Evolutionary conservation across 1,284 basidiomycete species (phyloP).

Genomic region (Leccinum fallax): DNA sequence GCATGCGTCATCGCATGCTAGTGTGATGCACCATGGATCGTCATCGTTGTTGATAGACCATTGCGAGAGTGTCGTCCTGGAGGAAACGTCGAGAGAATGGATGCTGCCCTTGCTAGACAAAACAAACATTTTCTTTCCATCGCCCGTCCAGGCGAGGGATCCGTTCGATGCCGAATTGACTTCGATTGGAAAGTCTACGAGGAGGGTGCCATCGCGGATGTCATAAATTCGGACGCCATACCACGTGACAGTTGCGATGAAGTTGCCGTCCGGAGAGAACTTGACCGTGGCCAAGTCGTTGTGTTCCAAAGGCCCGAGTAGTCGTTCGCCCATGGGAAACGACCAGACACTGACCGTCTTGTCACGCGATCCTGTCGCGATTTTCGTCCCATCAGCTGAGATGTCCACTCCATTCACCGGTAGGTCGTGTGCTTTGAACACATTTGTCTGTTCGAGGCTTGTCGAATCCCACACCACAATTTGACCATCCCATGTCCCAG

Average conservation of each 20-base stretch:
- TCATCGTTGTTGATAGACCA: neutral
- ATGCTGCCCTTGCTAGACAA: neutral
- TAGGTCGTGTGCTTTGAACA: neutral
- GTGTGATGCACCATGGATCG: neutral
- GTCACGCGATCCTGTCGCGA: neutral
- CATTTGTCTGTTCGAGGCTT: neutral
- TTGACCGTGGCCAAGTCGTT: neutral
- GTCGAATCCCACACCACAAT: neutral
- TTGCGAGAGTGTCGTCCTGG: neutral
- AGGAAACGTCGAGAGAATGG: neutral
- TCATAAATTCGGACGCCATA: neutral
- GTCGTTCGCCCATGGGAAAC: neutral
- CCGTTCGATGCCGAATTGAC: neutral
- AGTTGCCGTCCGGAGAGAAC: neutral
- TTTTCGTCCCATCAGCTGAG: neutral
- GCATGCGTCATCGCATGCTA: neutral
- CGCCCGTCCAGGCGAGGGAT: neutral
- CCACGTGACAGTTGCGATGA: neutral
- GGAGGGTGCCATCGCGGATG: neutral
- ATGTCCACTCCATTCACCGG: neutral
- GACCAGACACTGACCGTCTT: neutral
- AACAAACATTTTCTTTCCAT: neutral
- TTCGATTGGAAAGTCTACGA: neutral
- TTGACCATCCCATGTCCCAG: neutral
- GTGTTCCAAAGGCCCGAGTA: neutral